Base-by-base conservation (phyloP, 352 stramenopile genomes). In the Globisporangium paddicum region DNA sequence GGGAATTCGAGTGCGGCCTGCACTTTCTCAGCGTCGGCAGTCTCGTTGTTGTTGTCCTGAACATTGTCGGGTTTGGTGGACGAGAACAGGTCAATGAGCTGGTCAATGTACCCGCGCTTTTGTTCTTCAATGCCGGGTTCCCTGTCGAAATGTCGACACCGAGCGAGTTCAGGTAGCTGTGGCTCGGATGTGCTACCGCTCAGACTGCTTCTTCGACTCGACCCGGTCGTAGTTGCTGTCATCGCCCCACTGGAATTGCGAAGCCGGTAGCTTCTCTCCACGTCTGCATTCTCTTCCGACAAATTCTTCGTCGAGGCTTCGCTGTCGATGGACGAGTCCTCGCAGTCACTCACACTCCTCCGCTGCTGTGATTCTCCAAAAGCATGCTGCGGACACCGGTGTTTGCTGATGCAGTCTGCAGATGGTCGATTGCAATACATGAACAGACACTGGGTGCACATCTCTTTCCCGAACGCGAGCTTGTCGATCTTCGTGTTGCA, bases 401-500 rank as follows among this genome's bases (percentile, higher is more conserved):
- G 82, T 38, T 82, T 79, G 28, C 71, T 63, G 46, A 93, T 83
- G 63, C 82, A 90, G 1, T 72, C 58, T 9, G 69, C 60, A 40
- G 73, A 56, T 41, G 62, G 64, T 10, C 73, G 68, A 38, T 72
- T 72, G 40, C 83, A 90, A 58, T 75, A 91, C 18, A 62, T 64
- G 42, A 89, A 87, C 35, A 66, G 57, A 41, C 83, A 93, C 19
- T 73, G 58, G 1, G 64, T 49, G 40, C 83, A 93, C 4, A 68
- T 75, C 47, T 72, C 76, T 34, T 68, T 81, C 45, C 76, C 64
- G 28, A 87, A 75, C 16, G 69, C 66, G 28, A 91, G 68, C 54
- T 74, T 66, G 46, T 90, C 79, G 37, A 92, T 87, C 47, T 77
- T 79, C 11, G 66, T 59, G 64, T 93, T 93, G 72, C 86, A 95